A percentile compares a stretch with the other conserved stretches of the same genome.
Evolutionary conservation across 2,329 filamentous ascomycete species (phyloP).

Genomic region (Pseudocercospora crystallina): DNA sequence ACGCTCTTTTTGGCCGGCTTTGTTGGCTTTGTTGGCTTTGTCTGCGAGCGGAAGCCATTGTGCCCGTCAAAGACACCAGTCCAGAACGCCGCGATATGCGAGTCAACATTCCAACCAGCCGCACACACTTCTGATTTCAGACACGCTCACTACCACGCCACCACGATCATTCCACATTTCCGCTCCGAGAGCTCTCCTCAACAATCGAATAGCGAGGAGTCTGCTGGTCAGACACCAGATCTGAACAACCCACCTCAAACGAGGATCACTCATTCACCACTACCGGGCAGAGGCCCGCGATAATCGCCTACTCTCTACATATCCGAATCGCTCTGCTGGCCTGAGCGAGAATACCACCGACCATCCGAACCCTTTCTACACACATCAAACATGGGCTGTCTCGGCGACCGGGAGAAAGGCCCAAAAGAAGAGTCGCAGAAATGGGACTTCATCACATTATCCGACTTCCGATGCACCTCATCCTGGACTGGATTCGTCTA

Average conservation of each 20-base stretch:
- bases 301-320: no score
- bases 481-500: conserved; percentile 79
- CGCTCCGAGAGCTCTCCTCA: background rate
- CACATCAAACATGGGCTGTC: conserved; percentile 35
- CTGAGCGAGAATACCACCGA: conserved; percentile 11
- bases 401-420: conserved; percentile 37
- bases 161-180: conserved; percentile 8
- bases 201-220: conserved; percentile 5
- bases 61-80: conserved; percentile 1
- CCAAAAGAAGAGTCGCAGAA: conserved; percentile 52
- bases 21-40: no score
- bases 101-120: conserved; percentile 18
- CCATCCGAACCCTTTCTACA: background rate
- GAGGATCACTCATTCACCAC: conserved; percentile 5
- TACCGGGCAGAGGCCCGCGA: background rate
- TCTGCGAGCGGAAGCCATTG: conserved; percentile 5
- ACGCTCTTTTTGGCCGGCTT: no score
- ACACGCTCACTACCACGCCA: conserved; percentile 12
- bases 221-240: conserved; percentile 23
- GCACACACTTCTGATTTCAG: conserved; percentile 8
- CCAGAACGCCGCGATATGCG: conserved; percentile 10
- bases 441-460: conserved; percentile 82
- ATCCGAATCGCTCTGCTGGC: conserved; percentile 15
- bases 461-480: conserved; percentile 80
- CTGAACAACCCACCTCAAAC: background rate